A percentile compares a stretch with the other conserved stretches of the same genome.
Evolutionary conservation across 768 basidiomycete genomes (phyloP).

Genomic region (Podaxis sp.): DNA sequence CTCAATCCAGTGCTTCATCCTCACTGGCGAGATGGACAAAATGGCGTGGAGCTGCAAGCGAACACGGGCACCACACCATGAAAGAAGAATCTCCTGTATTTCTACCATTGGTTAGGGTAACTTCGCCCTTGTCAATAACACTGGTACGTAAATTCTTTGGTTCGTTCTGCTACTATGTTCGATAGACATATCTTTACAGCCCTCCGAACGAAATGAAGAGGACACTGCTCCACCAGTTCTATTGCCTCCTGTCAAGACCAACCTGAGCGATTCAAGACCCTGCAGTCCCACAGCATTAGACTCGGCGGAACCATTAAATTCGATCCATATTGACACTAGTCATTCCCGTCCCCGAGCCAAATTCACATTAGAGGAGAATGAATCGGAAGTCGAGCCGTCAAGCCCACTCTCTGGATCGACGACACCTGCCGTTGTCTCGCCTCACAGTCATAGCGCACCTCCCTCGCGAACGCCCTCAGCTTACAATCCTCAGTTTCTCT

Average conservation of each 20-base stretch:
- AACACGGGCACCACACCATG: neutral
- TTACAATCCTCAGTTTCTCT: constrained; percentile 11
- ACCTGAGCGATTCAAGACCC: neutral
- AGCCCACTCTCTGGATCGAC: neutral
- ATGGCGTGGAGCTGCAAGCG: constrained; percentile 7
- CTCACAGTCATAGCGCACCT: constrained; percentile 9
- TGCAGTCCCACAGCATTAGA: neutral
- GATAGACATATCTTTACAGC: neutral
- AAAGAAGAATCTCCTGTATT: neutral
- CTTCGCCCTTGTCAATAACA: constrained; percentile 8
- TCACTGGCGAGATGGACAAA: constrained; percentile 7
- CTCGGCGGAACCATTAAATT: constrained; percentile 1
- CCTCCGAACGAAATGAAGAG: neutral
- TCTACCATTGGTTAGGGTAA: constrained; percentile 12
- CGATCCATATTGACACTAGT: neutral
- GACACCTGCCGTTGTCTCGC: neutral
- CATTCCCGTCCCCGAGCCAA: constrained; percentile 3
- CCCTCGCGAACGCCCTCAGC: constrained; percentile 4
- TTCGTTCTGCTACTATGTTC: neutral
- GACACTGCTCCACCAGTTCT: neutral
- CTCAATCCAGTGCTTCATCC: neutral
- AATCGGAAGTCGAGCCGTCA: constrained; percentile 11
- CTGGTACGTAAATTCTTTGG: constrained; percentile 1
- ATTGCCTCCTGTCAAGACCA: neutral
- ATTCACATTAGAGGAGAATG: constrained; percentile 12